Conservation (phyloP, 2,329 filamentous ascomycete species). For the Fusarium cicatricum region DNA sequence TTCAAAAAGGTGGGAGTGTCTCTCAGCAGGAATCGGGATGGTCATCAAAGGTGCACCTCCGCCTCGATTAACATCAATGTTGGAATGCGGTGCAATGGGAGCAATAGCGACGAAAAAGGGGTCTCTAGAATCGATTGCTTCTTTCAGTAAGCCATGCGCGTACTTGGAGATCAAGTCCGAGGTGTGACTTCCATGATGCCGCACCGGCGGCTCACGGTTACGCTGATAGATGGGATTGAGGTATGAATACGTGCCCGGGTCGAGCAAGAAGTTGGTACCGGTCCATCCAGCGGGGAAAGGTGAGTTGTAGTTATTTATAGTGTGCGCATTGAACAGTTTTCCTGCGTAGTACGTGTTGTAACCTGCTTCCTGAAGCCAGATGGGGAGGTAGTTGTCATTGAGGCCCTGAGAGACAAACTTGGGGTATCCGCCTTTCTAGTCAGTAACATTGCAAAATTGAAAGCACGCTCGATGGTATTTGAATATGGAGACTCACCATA, state of each 20-base stretch:
- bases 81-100: slow-evolving; percentile 72
- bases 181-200: slow-evolving; percentile 46
- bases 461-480: no score
- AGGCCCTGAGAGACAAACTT: slow-evolving; percentile 72
- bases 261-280: slow-evolving; percentile 49
- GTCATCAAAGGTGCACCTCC: slow-evolving; percentile 22
- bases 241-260: slow-evolving; percentile 52
- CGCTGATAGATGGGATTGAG: slow-evolving; percentile 59
- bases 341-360: slow-evolving; percentile 78
- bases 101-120: slow-evolving; percentile 75
- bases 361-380: slow-evolving; percentile 74
- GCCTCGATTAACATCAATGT: slow-evolving; percentile 45
- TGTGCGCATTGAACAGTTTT: slow-evolving; percentile 76
- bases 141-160: slow-evolving; percentile 66
- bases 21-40: slow-evolving; percentile 63
- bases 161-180: slow-evolving; percentile 68
- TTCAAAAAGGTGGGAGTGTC: slow-evolving; percentile 70
- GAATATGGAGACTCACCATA: slow-evolving; percentile 51
- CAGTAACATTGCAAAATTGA: slow-evolving; percentile 1
- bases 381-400: slow-evolving; percentile 72
- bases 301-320: slow-evolving; percentile 66
- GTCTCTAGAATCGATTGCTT: slow-evolving; percentile 60
- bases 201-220: slow-evolving; percentile 47
- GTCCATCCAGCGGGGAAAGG: slow-evolving; percentile 68
- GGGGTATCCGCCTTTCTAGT: slow-evolving; percentile 57